Evolutionary conservation across 1,284 basidiomycete species (phyloP).

Genomic region (Ustilago sp.): DNA sequence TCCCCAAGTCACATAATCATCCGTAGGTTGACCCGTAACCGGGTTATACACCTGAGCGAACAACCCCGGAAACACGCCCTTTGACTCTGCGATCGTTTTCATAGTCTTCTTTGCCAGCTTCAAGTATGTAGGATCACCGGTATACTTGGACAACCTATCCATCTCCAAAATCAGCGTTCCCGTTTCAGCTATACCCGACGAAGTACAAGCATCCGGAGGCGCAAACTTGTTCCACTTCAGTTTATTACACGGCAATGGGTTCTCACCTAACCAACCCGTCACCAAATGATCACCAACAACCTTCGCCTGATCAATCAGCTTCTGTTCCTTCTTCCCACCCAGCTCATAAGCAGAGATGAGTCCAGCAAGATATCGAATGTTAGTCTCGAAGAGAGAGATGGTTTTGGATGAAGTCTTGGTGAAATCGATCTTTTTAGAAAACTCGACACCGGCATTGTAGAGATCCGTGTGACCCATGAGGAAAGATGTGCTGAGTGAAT

Average conservation of each 20-base stretch:
- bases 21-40: conserved; percentile 13
- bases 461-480: conserved; percentile 61
- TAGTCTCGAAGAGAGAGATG: conserved; percentile 64
- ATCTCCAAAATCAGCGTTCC: conserved; percentile 63
- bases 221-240: conserved; percentile 55
- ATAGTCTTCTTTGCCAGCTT: conserved; percentile 47
- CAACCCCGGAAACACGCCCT: conserved; percentile 52
- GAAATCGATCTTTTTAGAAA: conserved; percentile 51
- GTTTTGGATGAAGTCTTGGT: conserved; percentile 31
- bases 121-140: conserved; percentile 51
- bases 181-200: conserved; percentile 54
- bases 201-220: conserved; percentile 19
- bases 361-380: conserved; percentile 64
- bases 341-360: conserved; percentile 62
- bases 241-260: conserved; percentile 59
- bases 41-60: conserved; percentile 42
- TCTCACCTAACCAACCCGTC: conserved; percentile 55
- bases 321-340: conserved; percentile 50
- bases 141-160: conserved; percentile 55
- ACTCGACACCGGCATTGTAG: conserved; percentile 40
- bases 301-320: conserved; percentile 58
- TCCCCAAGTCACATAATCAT: conserved; percentile 63
- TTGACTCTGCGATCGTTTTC: conserved; percentile 50
- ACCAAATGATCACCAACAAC: conserved; percentile 56
- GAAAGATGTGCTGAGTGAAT: conserved; percentile 57